phyloP scores from a whole-genome alignment of 2,329 filamentous ascomycete species.

The Fusarium azukiicola region DNA sequence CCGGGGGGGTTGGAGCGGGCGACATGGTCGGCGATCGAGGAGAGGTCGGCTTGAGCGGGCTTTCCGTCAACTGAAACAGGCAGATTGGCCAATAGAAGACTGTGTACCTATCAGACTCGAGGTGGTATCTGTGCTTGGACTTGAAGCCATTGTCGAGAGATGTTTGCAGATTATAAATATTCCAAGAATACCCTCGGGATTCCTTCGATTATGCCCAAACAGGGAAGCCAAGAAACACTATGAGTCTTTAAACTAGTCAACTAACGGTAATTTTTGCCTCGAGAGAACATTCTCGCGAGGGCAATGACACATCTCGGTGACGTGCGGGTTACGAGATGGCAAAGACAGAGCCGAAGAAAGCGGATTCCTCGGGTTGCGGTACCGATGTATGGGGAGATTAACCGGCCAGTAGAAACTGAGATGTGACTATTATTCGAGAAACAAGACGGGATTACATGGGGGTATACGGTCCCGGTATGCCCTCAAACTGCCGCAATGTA shows the following conservation, averaged over 20 bases:
- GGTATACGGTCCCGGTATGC: background rate
- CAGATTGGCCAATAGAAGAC: background rate
- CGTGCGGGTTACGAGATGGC: background rate
- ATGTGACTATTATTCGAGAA: background rate
- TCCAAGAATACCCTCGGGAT: conserved; percentile 6
- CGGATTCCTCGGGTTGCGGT: background rate
- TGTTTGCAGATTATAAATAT: conserved; percentile 2
- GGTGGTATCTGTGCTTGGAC: background rate
- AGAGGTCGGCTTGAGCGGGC: conserved; percentile 15
- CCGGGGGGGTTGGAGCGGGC: background rate
- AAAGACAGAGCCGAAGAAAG: conserved; percentile 2
- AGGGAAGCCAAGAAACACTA: conserved; percentile 22
- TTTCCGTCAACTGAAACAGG: background rate
- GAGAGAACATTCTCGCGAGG: background rate
- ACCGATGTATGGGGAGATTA: background rate
- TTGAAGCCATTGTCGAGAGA: background rate
- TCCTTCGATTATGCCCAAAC: conserved; percentile 1
- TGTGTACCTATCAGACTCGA: background rate
- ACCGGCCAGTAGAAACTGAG: background rate
- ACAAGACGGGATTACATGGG: background rate
- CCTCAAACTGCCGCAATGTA: background rate
- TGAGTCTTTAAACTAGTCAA: background rate
- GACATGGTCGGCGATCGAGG: conserved; percentile 22
- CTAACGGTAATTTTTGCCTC: conserved; percentile 1
- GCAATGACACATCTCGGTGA: background rate